Evolutionary conservation across 805 yeast species (phyloP).

Genomic region (Saccharomycopsis babjevae): DNA sequence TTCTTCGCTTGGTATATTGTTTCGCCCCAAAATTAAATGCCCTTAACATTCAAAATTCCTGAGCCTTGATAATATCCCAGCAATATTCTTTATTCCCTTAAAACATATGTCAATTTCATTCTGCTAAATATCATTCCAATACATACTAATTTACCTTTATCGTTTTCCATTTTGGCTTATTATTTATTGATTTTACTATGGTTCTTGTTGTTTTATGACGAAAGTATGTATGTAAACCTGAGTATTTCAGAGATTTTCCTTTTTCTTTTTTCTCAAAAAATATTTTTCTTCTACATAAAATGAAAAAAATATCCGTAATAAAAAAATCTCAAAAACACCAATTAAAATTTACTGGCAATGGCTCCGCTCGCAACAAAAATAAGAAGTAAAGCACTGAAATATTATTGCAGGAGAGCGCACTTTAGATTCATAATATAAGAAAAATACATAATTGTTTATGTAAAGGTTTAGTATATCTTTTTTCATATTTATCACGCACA

Average conservation of each 20-base stretch:
- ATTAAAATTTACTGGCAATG: not conserved
- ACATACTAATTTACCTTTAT: conserved; percentile 98
- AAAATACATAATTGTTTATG: too few species aligned
- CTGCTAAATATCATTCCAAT: conserved; percentile 5
- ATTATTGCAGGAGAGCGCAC: not conserved
- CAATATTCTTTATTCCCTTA: not conserved
- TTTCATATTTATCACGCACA: too few species aligned
- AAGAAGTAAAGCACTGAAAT: not conserved
- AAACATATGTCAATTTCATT: not conserved
- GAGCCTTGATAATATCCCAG: not conserved
- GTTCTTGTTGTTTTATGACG: not conserved
- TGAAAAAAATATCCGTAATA: not conserved
- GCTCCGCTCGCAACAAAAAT: not conserved
- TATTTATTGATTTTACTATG: not conserved
- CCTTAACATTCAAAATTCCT: not conserved
- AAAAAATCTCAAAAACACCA: not conserved
- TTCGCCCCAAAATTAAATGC: too few species aligned
- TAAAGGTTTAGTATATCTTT: too few species aligned
- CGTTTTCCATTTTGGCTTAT: conserved; percentile 89
- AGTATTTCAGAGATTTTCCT: not conserved
- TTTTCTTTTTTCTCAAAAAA: not conserved
- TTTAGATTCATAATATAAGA: too few species aligned
- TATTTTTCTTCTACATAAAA: not conserved
- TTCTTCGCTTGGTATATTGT: too few species aligned
- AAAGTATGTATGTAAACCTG: not conserved